Base-by-base conservation (phyloP, 129 eudicot species). In the Ambrosia trifida region DNA sequence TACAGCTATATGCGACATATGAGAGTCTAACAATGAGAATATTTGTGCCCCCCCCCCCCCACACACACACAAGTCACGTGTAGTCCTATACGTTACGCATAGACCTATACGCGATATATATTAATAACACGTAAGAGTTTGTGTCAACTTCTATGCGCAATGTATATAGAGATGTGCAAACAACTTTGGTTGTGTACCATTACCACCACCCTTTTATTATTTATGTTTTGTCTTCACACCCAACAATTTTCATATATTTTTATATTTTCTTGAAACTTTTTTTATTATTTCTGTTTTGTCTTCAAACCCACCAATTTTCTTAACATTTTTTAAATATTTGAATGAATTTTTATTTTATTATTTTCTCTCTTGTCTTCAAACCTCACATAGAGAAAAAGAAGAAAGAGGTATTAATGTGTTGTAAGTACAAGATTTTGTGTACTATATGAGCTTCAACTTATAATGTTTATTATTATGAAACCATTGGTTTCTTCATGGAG, bases 401-500 rank as follows among this genome's bases (percentile, higher is more conserved):
- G 4, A 33, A 24, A 24, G 28, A 24, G 28, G 28, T n/a, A n/a
- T 24, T 24, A 0, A 1, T 24, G 28, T 24, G 51, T 71, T 75
- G 73, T 80, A 79, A 84, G 87, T 80, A 84, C 92, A 86, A 79
- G 75, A 84, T 80, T 80, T 82, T 76, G 88, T 75, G 56, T 59
- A 60, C 54, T 66, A 57, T 64, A 57, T 81, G 79, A 72, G 83
- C 74, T 84, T 79, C 78, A 85, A 78, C 20, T 71, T 69, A 76
- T n/a, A n/a, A n/a, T 60, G 31, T 52, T 82, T 30, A 67, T 81
- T 61, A 71, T 57, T 54, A 17, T 20, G 74, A 10, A 56, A 20
- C 10, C 8, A 8, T 81, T 41, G 76, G 76, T 85, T 85, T 78
- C 95, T 90, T 83, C 89, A 75, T 57, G 13, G 72, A 76, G 82